Evolutionary conservation across 2,329 filamentous ascomycete species (phyloP).

Genomic region (Sclerotinia glacialis): DNA sequence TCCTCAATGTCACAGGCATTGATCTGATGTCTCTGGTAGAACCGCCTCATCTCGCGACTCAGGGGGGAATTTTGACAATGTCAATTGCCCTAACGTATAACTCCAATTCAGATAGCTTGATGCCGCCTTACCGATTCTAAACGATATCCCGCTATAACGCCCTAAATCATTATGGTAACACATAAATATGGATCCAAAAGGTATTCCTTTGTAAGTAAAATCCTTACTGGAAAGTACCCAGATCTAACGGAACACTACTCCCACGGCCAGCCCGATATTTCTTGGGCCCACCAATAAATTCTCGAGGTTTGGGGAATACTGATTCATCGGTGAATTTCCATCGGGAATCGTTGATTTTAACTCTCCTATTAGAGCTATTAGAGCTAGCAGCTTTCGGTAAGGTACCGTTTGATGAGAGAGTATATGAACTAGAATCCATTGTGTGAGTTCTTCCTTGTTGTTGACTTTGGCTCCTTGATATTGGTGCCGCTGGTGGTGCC

Average conservation of each 20-base stretch:
- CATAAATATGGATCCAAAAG: slow-evolving; percentile 11
- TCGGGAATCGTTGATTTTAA: slow-evolving; percentile 70
- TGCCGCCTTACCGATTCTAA: slow-evolving; percentile 17
- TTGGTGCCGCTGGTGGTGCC: slow-evolving; percentile 40
- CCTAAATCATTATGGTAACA: slow-evolving; percentile 22
- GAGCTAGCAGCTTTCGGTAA: slow-evolving; percentile 48
- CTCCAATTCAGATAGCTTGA: slow-evolving; percentile 14
- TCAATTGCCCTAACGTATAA: slow-evolving; percentile 6
- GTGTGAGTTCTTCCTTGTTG: slow-evolving; percentile 54
- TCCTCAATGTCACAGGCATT: neutral
- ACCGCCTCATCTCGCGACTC: neutral
- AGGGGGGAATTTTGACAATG: neutral
- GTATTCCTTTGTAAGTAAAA: neutral
- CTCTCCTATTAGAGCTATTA: slow-evolving; percentile 43
- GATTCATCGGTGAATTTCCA: slow-evolving; percentile 86
- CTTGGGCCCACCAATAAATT: slow-evolving; percentile 70
- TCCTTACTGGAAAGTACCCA: slow-evolving; percentile 51
- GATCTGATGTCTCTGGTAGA: neutral
- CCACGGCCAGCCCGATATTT: slow-evolving; percentile 87
- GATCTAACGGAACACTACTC: slow-evolving; percentile 88
- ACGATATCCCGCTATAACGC: slow-evolving; percentile 21
- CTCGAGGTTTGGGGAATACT: slow-evolving; percentile 78
- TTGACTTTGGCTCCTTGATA: slow-evolving; percentile 42
- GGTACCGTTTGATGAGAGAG: slow-evolving; percentile 62
- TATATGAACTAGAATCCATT: slow-evolving; percentile 75